Conservation (phyloP, 2,329 filamentous ascomycete genomes). For the Plectosphaerella cucumerina region DNA sequence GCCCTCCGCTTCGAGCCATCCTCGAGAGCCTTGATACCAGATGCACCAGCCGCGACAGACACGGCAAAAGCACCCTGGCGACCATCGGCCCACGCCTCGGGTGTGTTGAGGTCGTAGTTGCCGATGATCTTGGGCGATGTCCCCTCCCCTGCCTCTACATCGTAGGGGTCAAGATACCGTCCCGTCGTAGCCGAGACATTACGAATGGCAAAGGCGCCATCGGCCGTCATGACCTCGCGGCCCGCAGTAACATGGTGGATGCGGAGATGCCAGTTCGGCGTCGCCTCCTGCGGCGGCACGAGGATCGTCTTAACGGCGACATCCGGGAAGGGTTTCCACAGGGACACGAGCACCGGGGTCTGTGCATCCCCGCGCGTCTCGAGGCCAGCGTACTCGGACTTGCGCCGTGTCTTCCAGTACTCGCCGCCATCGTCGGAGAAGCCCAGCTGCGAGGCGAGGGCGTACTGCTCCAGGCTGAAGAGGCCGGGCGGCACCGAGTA, state of each 20-base stretch:
- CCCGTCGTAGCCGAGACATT: conserved; percentile 45
- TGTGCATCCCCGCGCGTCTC: conserved; percentile 50
- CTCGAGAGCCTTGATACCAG: conserved; percentile 54
- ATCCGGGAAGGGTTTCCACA: conserved; percentile 68
- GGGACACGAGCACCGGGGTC: conserved; percentile 59
- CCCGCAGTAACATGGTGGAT: conserved; percentile 57
- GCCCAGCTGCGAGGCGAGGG: conserved; percentile 70
- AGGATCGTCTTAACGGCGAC: conserved; percentile 63
- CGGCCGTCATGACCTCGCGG: conserved; percentile 64
- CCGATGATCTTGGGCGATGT: conserved; percentile 53
- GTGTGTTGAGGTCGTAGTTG: conserved; percentile 54
- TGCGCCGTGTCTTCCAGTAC: conserved; percentile 71
- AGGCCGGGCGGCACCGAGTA: conserved; percentile 75
- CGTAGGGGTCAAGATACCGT: conserved; percentile 46
- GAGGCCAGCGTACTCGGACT: conserved; percentile 61
- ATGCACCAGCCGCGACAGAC: conserved; percentile 42
- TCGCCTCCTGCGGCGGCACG: conserved; percentile 52
- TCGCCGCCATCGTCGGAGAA: conserved; percentile 74
- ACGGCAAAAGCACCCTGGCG: conserved; percentile 50
- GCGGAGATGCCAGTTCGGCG: conserved; percentile 67
- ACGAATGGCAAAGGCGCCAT: conserved; percentile 69
- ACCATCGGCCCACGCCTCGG: conserved; percentile 49
- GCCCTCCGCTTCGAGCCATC: conserved; percentile 47
- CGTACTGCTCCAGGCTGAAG: conserved; percentile 73
- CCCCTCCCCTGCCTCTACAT: conserved; percentile 37